Evolutionary conservation across 257 asterid species (phyloP).

Genomic region (Asclepias syriaca): DNA sequence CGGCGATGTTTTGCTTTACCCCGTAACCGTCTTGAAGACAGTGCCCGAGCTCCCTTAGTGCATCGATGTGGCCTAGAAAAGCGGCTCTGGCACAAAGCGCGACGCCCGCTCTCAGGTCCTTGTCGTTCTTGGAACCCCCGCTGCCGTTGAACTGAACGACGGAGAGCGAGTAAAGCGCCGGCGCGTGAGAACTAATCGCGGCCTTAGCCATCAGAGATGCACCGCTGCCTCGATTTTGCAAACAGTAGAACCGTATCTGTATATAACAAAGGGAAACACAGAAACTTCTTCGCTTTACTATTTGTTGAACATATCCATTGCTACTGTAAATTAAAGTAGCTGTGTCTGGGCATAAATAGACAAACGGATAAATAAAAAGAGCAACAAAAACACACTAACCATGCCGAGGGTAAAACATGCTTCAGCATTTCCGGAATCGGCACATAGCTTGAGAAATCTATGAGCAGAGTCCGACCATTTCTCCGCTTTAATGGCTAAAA

Average conservation of each 20-base stretch:
- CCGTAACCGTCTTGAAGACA: slow-evolving; percentile 95
- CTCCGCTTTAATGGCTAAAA: slow-evolving; percentile 50
- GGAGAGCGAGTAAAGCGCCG: slow-evolving; percentile 80
- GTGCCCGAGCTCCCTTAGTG: slow-evolving; percentile 97
- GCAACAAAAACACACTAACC: slow-evolving; percentile 33
- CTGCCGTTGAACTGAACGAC: slow-evolving; percentile 89
- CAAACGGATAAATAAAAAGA: neutral
- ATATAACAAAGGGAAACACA: slow-evolving; percentile 28
- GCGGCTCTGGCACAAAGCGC: slow-evolving; percentile 88
- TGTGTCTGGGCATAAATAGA: neutral
- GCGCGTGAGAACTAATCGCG: slow-evolving; percentile 75
- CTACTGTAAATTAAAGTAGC: no score
- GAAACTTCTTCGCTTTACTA: slow-evolving; percentile 12
- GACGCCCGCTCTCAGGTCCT: slow-evolving; percentile 78
- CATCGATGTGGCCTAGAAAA: slow-evolving; percentile 77
- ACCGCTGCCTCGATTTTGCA: slow-evolving; percentile 68
- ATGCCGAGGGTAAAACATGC: slow-evolving; percentile 80
- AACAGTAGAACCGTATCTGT: slow-evolving; percentile 89
- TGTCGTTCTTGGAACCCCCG: slow-evolving; percentile 79
- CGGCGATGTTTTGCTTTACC: slow-evolving; percentile 65
- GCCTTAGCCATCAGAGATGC: slow-evolving; percentile 93
- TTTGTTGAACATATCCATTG: neutral
- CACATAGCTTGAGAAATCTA: slow-evolving; percentile 69
- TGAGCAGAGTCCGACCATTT: slow-evolving; percentile 82
- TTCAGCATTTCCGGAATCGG: slow-evolving; percentile 69